Base-by-base conservation (phyloP, 192 early-diverging fungal species). In the Allomyces javanicus region DNA sequence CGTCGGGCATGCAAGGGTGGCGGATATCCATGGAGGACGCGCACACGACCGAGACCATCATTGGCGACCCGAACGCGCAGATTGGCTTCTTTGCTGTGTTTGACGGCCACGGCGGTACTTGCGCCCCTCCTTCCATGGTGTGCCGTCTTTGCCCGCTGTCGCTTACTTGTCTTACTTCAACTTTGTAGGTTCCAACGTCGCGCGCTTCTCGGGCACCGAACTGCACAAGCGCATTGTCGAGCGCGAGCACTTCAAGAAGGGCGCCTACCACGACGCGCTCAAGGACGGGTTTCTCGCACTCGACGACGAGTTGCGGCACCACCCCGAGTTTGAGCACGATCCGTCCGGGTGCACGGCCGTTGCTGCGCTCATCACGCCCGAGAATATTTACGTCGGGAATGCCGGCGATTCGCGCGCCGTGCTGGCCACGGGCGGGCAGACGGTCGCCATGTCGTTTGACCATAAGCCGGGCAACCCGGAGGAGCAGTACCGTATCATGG, bases 341-440 rank as follows among this genome's bases (percentile, higher is more conserved):
- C 84, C 92, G 24, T 90, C 94, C 11, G 96, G 96, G 44, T 99
- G 96, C 79, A 99, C 96, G 14, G 92, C 96, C n/a, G 89, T 99
- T 25, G 79, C 86, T 25, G 81, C 81, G 3, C 77, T 95, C 61
- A 76, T 99, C 27, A 88, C 91, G 25, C 87, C 89, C 65, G 86
- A 89, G 64, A 65, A 71, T 1, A 77, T 92, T 69, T 86, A 80
- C 76, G 88, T 90, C 65, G 85, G 81, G 61, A 99, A 99, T 69
- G 93, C 94, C 1, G 96, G 96, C 64, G 96, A 99, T 76, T 96
- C 93, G 61, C 84, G 96, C 62, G 87, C 89, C 45, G 85, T 99
- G 62, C 78, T 99, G 67, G 87, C 87, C 67, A 73, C 71, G 62
- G 76, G 82, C 66, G 96, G 96, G n/a, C 69, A 76, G 14, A 88